Percentiles rank a stretch among this genome's conserved stretches.
Conservation (phyloP, 768 basidiomycete genomes). For the Leucogyrophana mollusca region DNA sequence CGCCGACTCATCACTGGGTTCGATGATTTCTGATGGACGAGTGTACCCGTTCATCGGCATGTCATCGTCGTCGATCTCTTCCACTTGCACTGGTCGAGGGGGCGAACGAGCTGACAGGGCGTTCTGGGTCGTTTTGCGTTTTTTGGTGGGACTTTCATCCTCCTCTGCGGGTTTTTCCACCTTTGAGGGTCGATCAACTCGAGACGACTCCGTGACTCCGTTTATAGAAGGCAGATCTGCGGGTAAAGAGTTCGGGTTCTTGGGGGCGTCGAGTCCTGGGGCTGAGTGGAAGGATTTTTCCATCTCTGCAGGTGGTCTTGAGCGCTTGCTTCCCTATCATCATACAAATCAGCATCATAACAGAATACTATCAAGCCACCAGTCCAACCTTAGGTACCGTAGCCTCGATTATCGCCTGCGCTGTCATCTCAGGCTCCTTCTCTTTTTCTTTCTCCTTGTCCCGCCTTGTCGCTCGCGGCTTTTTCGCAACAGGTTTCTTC, state of each 20-base stretch:
- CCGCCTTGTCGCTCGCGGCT: slow-evolving; percentile 29
- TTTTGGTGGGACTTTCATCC: slow-evolving; percentile 44
- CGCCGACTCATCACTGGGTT: slow-evolving; percentile 29
- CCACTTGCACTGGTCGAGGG: slow-evolving; percentile 19
- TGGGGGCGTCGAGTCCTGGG: slow-evolving; percentile 12
- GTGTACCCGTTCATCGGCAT: slow-evolving; percentile 18
- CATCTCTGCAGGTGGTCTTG: slow-evolving; percentile 64
- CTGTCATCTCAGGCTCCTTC: slow-evolving; percentile 36
- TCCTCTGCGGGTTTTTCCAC: slow-evolving; percentile 40
- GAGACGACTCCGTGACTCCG: slow-evolving; percentile 9
- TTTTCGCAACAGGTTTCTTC: slow-evolving; percentile 39
- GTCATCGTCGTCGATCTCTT: slow-evolving; percentile 34
- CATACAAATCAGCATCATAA: slow-evolving; percentile 5
- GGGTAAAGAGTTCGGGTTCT: slow-evolving; percentile 11
- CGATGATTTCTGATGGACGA: slow-evolving; percentile 39
- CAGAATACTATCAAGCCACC: slow-evolving; percentile 5
- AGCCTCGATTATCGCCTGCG: slow-evolving; percentile 74
- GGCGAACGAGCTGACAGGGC: neutral
- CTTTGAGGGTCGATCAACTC: neutral
- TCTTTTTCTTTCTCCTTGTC: slow-evolving; percentile 35
- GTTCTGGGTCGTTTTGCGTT: slow-evolving; percentile 39
- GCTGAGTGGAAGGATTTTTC: slow-evolving; percentile 31
- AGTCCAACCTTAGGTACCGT: slow-evolving; percentile 66
- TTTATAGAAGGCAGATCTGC: slow-evolving; percentile 9
- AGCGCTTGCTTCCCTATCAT: slow-evolving; percentile 71